Percentiles rank a stretch among this genome's conserved stretches.
phyloP scores from a whole-genome alignment of 176 grass and related monocot genomes.

The Tillandsia leiboldiana region DNA sequence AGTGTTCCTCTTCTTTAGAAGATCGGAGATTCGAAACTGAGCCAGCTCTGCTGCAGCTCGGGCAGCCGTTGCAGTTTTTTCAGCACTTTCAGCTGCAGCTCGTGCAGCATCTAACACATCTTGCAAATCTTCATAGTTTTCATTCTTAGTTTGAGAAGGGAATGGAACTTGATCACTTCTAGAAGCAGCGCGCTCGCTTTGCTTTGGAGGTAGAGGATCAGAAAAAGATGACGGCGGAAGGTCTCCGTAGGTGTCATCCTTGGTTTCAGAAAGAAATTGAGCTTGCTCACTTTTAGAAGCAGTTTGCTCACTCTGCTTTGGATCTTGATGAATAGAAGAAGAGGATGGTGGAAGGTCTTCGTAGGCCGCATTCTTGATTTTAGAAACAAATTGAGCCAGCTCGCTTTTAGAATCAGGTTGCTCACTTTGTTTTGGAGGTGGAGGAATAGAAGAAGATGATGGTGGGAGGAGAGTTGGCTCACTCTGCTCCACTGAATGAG shows the following conservation, averaged over 20 bases:
- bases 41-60: conserved; percentile 3
- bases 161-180: neutral
- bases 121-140: neutral
- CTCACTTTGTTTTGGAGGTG: neutral
- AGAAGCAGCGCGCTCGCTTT: neutral
- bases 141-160: neutral
- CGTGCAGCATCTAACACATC: neutral
- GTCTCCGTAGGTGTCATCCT: neutral
- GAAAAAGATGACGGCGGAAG: neutral
- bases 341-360: neutral
- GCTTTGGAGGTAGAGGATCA: no score
- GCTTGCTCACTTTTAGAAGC: no score
- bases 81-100: neutral
- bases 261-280: neutral
- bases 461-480: neutral
- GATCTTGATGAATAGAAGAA: no score
- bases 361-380: neutral
- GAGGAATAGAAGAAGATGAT: neutral
- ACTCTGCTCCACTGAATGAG: no score
- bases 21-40: neutral
- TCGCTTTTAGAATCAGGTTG: neutral
- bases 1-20: no score
- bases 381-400: neutral
- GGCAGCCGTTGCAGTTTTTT: neutral
- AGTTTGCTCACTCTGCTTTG: no score